Conservation (phyloP, 192 early-diverging fungal species). For the Haplosporangium gracile region DNA sequence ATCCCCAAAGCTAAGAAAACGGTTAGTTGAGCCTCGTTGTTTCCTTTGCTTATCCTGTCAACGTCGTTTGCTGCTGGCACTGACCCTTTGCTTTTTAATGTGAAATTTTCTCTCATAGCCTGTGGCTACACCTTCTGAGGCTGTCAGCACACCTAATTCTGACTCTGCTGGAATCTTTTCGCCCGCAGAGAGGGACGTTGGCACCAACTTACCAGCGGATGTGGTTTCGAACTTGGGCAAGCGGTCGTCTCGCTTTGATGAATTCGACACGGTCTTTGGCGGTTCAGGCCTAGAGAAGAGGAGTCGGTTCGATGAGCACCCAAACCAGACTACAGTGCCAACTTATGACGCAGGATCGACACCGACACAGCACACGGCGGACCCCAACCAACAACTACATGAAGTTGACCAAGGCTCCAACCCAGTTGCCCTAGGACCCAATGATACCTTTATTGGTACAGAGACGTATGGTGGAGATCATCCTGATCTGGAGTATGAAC, state of each 20-base stretch:
- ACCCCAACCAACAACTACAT: background rate
- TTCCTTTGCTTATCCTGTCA: background rate
- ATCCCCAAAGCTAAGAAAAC: constrained; percentile 68
- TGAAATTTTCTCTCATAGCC: background rate
- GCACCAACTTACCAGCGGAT: background rate
- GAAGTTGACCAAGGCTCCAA: constrained; percentile 3
- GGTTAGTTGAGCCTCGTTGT: constrained; percentile 15
- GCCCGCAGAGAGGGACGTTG: constrained; percentile 32
- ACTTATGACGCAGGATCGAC: background rate
- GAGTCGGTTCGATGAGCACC: constrained; percentile 4
- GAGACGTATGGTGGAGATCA: constrained; percentile 28
- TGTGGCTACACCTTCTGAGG: constrained; percentile 3
- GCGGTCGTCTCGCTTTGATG: background rate
- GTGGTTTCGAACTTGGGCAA: background rate
- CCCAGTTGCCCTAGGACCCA: constrained; percentile 14
- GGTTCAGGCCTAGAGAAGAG: background rate
- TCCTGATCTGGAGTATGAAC: constrained; percentile 28
- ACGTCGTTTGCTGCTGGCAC: background rate
- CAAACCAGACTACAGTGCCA: background rate
- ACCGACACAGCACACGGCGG: background rate
- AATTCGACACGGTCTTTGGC: background rate
- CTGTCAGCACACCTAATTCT: constrained; percentile 26
- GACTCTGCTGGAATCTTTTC: constrained; percentile 42
- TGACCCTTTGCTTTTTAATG: constrained; percentile 6
- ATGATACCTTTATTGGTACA: background rate